Base-by-base conservation (phyloP, 2,329 filamentous ascomycete genomes). In the Cercospora nicotianae region DNA sequence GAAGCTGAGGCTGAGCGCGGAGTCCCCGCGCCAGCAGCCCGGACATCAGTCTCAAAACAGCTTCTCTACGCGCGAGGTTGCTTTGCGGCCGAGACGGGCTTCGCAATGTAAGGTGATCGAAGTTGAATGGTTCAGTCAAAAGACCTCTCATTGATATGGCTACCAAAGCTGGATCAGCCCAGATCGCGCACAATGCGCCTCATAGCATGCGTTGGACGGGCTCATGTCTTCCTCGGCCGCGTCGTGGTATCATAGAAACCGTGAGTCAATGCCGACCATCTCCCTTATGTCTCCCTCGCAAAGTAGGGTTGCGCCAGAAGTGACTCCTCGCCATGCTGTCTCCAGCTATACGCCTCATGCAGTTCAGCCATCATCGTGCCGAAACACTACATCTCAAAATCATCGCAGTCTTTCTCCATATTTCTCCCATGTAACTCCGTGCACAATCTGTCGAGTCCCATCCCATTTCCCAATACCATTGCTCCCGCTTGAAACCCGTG, bases 231-330 rank as follows among this genome's bases (percentile, higher is more conserved):
- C 12, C 20, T 55, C 23, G 48, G 48, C 48, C 48, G 48, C 48
- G 28, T 59, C 55, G 55, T 59, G 55, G 55, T 59, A 59, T 59
- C 55, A 23, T 59, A 59, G 55, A 59, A 53, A 33, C 55, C 48
- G 48, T 55, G 48, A 55, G 48, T 55, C 48, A 55, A 55, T 55
- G 48, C 48, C 48, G 23, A 55, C 48, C 48, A 55, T 30, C 23
- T 30, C 23, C 23, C 48, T n/a, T 55, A 16, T 55, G 48, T 28
- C 23, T 55, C 48, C 48, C 48, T 55, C 48, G 48, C 48, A 55
- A 28, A 55, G 48, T 28, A 55, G 48, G 48, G 13, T 30, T 55
- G 48, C 48, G 13, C 20, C 48, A 23, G 18, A 48, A 28, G 26
- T 28, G n/a, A 20, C 20, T 12, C 45, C 45, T 48, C 45, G 9